phyloP scores from a whole-genome alignment of 163 green algal species.

The Coccomyxa subellipsoidea region DNA sequence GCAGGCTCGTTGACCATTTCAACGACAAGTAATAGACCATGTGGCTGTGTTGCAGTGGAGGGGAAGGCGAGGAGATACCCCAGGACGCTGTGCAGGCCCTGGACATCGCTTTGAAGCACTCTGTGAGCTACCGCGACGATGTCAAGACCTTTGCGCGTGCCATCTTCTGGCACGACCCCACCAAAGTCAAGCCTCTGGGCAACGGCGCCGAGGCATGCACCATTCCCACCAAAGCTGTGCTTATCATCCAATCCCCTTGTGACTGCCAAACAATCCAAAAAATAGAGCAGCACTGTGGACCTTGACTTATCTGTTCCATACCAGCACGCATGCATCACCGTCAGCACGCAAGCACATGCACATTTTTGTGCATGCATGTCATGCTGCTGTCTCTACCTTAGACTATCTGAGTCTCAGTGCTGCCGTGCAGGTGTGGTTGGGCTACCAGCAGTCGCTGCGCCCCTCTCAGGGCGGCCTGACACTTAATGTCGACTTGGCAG shows the following conservation, averaged over 20 bases:
- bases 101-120: slow-evolving; percentile 49
- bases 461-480: slow-evolving; percentile 45
- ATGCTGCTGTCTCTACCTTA: too few relatives aligned
- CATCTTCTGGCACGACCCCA: slow-evolving; percentile 48
- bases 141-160: slow-evolving; percentile 38
- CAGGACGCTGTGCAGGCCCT: slow-evolving; percentile 53
- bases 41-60: slow-evolving; percentile 14
- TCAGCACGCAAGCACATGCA: too few relatives aligned
- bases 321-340: too few relatives aligned
- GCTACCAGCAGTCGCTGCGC: slow-evolving; percentile 51
- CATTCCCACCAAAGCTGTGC: too few relatives aligned
- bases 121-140: slow-evolving; percentile 25
- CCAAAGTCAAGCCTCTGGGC: slow-evolving; percentile 20
- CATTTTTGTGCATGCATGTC: too few relatives aligned
- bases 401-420: too few relatives aligned
- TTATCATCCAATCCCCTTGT: too few relatives aligned
- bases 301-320: too few relatives aligned
- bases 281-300: too few relatives aligned
- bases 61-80: slow-evolving; percentile 22
- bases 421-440: slow-evolving; percentile 49
- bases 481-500: slow-evolving; percentile 53
- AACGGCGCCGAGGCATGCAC: slow-evolving; percentile 11
- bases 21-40: too few relatives aligned
- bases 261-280: too few relatives aligned
- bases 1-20: too few relatives aligned